phyloP scores from a whole-genome alignment of 805 yeast species.

The Candida incommunis region DNA sequence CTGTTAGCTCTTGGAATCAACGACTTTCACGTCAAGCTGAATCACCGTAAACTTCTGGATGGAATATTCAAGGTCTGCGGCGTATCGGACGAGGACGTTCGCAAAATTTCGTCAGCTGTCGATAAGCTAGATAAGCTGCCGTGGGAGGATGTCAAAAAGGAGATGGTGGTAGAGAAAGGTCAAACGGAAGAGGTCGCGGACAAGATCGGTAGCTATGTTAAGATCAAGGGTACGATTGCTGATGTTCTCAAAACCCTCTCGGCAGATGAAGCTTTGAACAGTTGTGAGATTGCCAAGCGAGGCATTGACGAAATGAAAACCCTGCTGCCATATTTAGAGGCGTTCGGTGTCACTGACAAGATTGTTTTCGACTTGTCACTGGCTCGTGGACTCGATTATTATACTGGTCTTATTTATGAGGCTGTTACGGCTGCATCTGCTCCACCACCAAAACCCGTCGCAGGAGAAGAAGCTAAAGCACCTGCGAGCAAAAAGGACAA shows the following conservation, averaged over 20 bases:
- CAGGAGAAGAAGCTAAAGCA: slow-evolving; percentile 26
- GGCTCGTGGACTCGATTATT: slow-evolving; percentile 95
- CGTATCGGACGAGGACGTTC: slow-evolving; percentile 83
- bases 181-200: slow-evolving; percentile 90
- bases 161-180: slow-evolving; percentile 82
- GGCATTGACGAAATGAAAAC: slow-evolving; percentile 74
- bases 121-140: slow-evolving; percentile 93
- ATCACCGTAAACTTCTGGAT: slow-evolving; percentile 91
- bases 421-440: slow-evolving; percentile 93
- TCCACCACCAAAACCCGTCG: slow-evolving; percentile 70
- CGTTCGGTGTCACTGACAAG: slow-evolving; percentile 50
- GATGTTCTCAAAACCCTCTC: slow-evolving; percentile 37
- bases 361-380: slow-evolving; percentile 79
- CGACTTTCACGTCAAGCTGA: slow-evolving; percentile 83
- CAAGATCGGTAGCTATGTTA: slow-evolving; percentile 81
- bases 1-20: slow-evolving; percentile 67
- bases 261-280: slow-evolving; percentile 40
- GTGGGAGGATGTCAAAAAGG: slow-evolving; percentile 87
- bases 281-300: slow-evolving; percentile 58
- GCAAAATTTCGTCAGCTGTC: slow-evolving; percentile 88
- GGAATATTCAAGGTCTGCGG: slow-evolving; percentile 95
- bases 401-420: slow-evolving; percentile 93
- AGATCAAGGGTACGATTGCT: slow-evolving; percentile 48
- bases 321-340: slow-evolving; percentile 65
- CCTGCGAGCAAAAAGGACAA: slow-evolving; percentile 15